Evolutionary conservation across 257 asterid genomes (phyloP).

Genomic region (Ocimum tenuiflorum): DNA sequence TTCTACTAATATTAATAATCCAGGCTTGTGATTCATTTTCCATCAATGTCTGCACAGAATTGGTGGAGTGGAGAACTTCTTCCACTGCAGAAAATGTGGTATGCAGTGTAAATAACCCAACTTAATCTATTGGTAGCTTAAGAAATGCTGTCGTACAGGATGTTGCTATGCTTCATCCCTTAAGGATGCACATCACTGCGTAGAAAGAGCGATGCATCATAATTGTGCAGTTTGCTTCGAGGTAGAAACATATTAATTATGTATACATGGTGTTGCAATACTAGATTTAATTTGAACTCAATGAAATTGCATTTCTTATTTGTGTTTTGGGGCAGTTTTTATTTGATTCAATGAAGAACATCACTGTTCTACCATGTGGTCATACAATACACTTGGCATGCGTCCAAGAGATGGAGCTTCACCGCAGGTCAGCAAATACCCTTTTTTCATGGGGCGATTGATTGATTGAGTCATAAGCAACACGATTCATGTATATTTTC

Average conservation of each 20-base stretch:
- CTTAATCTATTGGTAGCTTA: background rate
- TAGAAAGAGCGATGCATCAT: slow-evolving; percentile 67
- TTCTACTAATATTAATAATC: too few relatives aligned
- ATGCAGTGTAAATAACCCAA: background rate
- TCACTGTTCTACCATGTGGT: slow-evolving; percentile 48
- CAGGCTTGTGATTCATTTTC: background rate
- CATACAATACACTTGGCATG: slow-evolving; percentile 58
- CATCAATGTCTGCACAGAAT: slow-evolving; percentile 39
- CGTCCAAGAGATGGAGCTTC: slow-evolving; percentile 39
- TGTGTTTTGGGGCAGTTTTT: slow-evolving; percentile 34
- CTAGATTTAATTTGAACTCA: too few relatives aligned
- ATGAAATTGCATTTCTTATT: background rate
- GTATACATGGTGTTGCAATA: too few relatives aligned
- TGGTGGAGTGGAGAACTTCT: slow-evolving; percentile 55
- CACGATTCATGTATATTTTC: background rate
- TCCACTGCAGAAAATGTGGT: slow-evolving; percentile 58
- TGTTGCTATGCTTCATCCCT: slow-evolving; percentile 44
- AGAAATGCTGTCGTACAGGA: slow-evolving; percentile 22
- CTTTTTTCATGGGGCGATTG: too few relatives aligned
- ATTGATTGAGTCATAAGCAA: background rate
- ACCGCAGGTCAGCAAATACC: slow-evolving; percentile 26
- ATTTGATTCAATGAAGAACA: slow-evolving; percentile 40
- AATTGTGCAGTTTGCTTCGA: slow-evolving; percentile 64
- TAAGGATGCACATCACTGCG: slow-evolving; percentile 50
- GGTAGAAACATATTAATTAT: slow-evolving; percentile 24